Conservation (phyloP, 192 early-diverging fungal species). For the Linderina pennispora region DNA sequence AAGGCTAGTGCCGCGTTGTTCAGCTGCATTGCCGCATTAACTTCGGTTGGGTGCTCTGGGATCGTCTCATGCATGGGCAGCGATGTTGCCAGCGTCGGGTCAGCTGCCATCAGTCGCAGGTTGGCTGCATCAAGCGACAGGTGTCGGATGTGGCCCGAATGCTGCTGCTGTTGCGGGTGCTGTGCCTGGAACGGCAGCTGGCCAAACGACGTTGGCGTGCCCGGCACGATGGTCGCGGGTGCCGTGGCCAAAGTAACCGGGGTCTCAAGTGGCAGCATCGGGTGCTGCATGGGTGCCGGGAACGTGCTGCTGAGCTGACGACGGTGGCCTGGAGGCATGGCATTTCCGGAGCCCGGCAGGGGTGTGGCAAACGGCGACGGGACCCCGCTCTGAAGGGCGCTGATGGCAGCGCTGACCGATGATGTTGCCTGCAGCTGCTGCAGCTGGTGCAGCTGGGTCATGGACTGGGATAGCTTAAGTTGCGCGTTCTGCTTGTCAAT, state of each 20-base stretch:
- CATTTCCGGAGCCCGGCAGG: background rate
- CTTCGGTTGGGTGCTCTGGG: conserved; percentile 5
- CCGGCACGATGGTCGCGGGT: conserved; percentile 19
- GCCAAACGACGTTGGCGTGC: conserved; percentile 20
- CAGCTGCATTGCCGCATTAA: conserved; percentile 5
- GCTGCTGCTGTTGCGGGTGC: background rate
- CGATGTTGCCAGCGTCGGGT: conserved; percentile 4
- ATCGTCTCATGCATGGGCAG: conserved; percentile 7
- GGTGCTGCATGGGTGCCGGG: conserved; percentile 7
- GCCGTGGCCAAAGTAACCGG: conserved; percentile 12
- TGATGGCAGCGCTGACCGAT: conserved; percentile 6
- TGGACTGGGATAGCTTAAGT: background rate
- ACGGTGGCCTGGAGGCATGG: conserved; percentile 7
- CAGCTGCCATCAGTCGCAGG: conserved; percentile 12
- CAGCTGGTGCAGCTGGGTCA: conserved; percentile 2
- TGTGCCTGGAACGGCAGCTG: conserved; percentile 19
- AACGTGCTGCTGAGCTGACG: conserved; percentile 22
- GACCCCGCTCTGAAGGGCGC: conserved; percentile 22
- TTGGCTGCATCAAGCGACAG: conserved; percentile 33
- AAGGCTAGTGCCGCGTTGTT: background rate
- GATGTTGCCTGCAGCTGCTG: conserved; percentile 6
- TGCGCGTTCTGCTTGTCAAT: background rate
- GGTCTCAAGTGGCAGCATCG: conserved; percentile 6
- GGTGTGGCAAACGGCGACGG: conserved; percentile 21
- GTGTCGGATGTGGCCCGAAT: conserved; percentile 29